Percentiles rank a stretch among this genome's conserved stretches.
These are phyloP conservation scores for Fonsecaea nubica DNA, from an alignment of 2,329 filamentous ascomycete genomes.

Conservation along the genomic window DNA sequence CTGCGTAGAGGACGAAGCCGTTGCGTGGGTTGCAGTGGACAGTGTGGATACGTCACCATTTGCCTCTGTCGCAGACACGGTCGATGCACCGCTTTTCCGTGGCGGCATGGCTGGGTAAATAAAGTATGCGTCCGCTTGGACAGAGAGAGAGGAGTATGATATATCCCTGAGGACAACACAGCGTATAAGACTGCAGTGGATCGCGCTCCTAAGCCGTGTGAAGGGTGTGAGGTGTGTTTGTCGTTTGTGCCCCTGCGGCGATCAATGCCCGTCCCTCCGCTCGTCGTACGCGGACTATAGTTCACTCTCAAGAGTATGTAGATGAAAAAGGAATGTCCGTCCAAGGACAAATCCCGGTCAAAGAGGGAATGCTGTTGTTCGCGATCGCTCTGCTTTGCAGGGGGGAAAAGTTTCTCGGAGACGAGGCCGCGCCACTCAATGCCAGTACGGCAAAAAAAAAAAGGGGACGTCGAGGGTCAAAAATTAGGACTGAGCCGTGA, in stretches of 20 bases:
- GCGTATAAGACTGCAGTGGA: not conserved
- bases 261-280: not conserved
- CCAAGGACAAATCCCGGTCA: too few species aligned
- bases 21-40: conserved; percentile 33
- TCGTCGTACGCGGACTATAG: not conserved
- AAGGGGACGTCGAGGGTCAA: too few species aligned
- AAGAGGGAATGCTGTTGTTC: too few species aligned
- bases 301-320: too few species aligned
- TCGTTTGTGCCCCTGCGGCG: not conserved
- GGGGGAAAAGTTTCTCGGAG: too few species aligned
- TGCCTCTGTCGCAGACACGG: conserved; percentile 40
- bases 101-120: conserved; percentile 34
- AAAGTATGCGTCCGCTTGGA: not conserved
- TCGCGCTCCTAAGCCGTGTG: not conserved
- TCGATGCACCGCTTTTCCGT: conserved; percentile 38
- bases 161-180: not conserved
- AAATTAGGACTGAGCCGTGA: too few species aligned
- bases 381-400: too few species aligned
- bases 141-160: not conserved
- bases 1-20: conserved; percentile 17
- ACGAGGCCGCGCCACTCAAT: too few species aligned
- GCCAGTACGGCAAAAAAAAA: too few species aligned
- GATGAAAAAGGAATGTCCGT: too few species aligned
- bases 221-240: not conserved
- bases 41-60: conserved; percentile 38